Percentiles rank a stretch among this genome's conserved stretches.
Conservation (phyloP, 352 stramenopile species). For the Phytophthora tentaculata region DNA sequence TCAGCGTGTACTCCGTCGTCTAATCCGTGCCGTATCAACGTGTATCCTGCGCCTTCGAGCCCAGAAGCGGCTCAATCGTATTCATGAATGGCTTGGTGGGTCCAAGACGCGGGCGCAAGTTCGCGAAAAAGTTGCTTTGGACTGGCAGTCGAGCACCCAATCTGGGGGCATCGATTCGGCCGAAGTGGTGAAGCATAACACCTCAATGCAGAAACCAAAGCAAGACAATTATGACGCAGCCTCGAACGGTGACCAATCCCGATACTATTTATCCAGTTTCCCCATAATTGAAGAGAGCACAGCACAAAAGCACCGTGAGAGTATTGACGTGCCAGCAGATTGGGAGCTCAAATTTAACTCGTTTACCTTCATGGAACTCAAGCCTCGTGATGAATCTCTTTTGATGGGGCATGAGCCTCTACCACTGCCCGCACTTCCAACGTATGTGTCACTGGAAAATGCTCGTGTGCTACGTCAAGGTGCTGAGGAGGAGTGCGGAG, state of each 20-base stretch:
- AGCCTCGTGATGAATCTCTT: slow-evolving; percentile 69
- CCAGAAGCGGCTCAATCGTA: slow-evolving; percentile 57
- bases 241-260: slow-evolving; percentile 4
- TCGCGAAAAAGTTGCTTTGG: slow-evolving; percentile 60
- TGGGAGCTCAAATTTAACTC: slow-evolving; percentile 59
- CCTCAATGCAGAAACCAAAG: background rate
- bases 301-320: slow-evolving; percentile 37
- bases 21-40: slow-evolving; percentile 75
- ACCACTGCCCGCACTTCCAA: slow-evolving; percentile 59
- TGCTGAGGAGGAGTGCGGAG: slow-evolving; percentile 55
- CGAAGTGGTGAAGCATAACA: background rate
- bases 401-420: slow-evolving; percentile 67
- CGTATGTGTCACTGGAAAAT: slow-evolving; percentile 63
- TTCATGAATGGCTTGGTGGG: slow-evolving; percentile 61
- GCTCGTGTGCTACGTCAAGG: slow-evolving; percentile 45
- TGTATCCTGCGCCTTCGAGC: slow-evolving; percentile 74
- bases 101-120: slow-evolving; percentile 59
- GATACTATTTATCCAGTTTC: slow-evolving; percentile 56
- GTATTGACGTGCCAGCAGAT: slow-evolving; percentile 48
- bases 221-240: background rate
- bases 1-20: slow-evolving; percentile 67
- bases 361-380: slow-evolving; percentile 67
- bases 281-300: slow-evolving; percentile 69
- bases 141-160: slow-evolving; percentile 45
- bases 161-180: background rate